Evolutionary conservation across 2,329 filamentous ascomycete species (phyloP).

Genomic region (Aspergillus clavatus): DNA sequence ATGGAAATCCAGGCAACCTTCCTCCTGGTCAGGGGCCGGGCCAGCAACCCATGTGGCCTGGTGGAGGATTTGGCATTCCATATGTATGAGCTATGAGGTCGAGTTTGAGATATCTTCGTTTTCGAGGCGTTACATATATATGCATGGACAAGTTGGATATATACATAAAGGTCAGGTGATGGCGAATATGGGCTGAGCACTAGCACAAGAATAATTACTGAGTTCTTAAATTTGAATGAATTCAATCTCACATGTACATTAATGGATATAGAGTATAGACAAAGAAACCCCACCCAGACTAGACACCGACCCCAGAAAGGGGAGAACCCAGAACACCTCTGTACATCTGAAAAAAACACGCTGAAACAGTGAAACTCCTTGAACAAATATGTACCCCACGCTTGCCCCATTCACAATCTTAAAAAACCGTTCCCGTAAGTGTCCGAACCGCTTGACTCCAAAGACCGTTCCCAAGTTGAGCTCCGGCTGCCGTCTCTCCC

Average conservation of each 20-base stretch:
- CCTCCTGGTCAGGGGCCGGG: not conserved
- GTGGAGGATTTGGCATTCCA: not conserved
- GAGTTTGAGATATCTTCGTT: not conserved
- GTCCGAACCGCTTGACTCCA: conserved; percentile 38
- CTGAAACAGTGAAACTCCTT: conserved; percentile 1
- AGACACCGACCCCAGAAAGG: conserved; percentile 6
- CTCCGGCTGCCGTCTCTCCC: conserved; percentile 10
- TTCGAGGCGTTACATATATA: not conserved
- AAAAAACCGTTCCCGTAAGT: conserved; percentile 35
- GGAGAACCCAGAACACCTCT: not conserved
- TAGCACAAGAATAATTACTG: too few relatives aligned
- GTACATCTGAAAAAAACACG: not conserved
- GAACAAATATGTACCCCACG: not conserved
- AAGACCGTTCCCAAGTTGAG: conserved; percentile 33
- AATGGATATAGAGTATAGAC: too few relatives aligned
- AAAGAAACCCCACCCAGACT: not conserved
- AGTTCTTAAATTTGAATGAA: too few relatives aligned
- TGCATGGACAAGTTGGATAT: not conserved
- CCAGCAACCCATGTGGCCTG: conserved; percentile 3
- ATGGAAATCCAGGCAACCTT: conserved; percentile 1
- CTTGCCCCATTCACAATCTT: not conserved
- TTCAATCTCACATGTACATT: too few relatives aligned
- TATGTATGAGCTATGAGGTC: not conserved
- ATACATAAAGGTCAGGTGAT: not conserved
- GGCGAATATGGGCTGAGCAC: too few relatives aligned